These are phyloP conservation scores for Pseudogymnoascus sp. DNA, from an alignment of 2,329 filamentous ascomycete species.

Conservation along the genomic window DNA sequence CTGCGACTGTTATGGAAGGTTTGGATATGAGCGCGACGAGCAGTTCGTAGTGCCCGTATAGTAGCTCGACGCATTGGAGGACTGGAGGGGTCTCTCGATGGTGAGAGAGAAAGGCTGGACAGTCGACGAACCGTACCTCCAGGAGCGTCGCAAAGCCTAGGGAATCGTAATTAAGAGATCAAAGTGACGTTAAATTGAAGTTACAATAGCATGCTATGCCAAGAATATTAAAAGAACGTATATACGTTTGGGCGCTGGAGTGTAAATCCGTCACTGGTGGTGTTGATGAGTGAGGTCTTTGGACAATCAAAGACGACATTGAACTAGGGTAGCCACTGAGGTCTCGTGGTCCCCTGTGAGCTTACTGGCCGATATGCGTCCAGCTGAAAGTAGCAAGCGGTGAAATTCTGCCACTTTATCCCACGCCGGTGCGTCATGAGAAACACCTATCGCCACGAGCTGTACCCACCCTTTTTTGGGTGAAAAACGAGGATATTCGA, in stretches of 20 bases:
- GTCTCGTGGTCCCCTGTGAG: neutral
- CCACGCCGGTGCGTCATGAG: neutral
- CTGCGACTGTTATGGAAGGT: constrained; percentile 43
- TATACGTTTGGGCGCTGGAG: neutral
- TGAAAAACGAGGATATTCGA: neutral
- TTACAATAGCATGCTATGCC: neutral
- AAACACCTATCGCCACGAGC: neutral
- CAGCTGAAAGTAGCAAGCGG: neutral
- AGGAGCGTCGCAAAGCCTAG: neutral
- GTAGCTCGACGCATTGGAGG: constrained; percentile 65
- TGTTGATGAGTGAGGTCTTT: neutral
- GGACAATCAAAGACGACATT: neutral
- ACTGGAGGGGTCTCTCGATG: constrained; percentile 5
- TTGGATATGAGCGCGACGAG: constrained; percentile 55
- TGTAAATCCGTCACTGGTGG: neutral
- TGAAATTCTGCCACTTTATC: constrained; percentile 1
- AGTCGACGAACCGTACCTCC: neutral
- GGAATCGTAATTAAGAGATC: neutral
- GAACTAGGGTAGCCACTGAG: neutral
- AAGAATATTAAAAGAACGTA: neutral
- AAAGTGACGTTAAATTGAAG: neutral
- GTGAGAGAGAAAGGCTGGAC: neutral
- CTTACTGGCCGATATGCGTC: neutral
- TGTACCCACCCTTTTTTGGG: neutral
- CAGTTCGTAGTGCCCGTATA: constrained; percentile 58